These are phyloP conservation scores for Paramecium pentaurelia DNA, from an alignment of 73 alveolate species.

Conservation along the genomic window DNA sequence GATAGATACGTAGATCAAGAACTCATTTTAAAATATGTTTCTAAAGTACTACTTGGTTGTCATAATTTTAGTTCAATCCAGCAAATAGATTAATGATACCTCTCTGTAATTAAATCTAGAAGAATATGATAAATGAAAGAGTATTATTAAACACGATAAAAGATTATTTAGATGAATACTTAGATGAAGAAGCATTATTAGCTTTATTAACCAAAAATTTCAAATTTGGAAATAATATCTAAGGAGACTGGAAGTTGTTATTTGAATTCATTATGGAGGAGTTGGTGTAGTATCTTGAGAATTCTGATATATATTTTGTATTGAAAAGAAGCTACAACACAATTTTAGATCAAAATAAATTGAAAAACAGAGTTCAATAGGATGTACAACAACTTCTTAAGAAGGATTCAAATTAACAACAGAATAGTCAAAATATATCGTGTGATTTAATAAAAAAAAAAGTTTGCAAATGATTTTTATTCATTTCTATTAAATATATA, in stretches of 20 bases:
- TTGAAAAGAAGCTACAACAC: not conserved
- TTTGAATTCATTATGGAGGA: not conserved
- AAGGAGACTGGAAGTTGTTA: not conserved
- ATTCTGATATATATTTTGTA: not conserved
- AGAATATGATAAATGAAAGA: not conserved
- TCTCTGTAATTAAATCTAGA: not conserved
- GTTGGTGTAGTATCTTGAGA: not conserved
- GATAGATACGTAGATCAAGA: not conserved
- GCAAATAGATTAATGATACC: slow-evolving; percentile 14
- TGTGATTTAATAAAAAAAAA: not conserved
- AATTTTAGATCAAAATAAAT: not conserved
- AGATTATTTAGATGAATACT: not conserved
- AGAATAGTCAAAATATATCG: not conserved
- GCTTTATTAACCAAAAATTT: not conserved
- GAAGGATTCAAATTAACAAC: not conserved
- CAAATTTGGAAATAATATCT: not conserved
- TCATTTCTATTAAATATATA: not conserved
- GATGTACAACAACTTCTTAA: not conserved
- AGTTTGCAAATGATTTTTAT: not conserved
- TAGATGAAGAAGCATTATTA: not conserved
- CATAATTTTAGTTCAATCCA: slow-evolving; percentile 21
- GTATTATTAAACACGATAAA: not conserved
- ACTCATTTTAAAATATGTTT: not conserved
- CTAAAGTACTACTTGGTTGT: slow-evolving; percentile 32
- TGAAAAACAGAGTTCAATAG: not conserved